Evolutionary conservation across 441 rosid genomes (phyloP), one percentile per base, ranked within the genome.

Genomic region (Erodium moschatum): DNA sequence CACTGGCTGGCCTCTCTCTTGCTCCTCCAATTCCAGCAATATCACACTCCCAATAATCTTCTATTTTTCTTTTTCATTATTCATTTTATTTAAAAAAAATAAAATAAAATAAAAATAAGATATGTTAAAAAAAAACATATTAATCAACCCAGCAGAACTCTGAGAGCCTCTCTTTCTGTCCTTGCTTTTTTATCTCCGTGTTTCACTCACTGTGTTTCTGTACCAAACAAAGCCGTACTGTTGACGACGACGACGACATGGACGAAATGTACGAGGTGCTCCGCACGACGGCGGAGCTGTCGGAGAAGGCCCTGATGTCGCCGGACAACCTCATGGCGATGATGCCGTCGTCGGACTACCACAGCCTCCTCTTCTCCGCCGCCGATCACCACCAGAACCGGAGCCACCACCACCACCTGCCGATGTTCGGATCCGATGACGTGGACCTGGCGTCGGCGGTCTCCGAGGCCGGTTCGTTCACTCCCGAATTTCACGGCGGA

Each of bases 261-360:
- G 97, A 92, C 68, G 86, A 83, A 80, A 79, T 85, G 85, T 92
- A 83, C 66, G 91, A 92, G 62, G 60, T 52, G 60, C 80, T 80
- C 65, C 87, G 83, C 68, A 74, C 89, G 9, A 21, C 82, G 63
- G 85, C 73, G 62, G 96, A 84, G 4, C 86, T 83, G 68, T 72
- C 85, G 5, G 96, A 89, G 46, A 80, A 77, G 72, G 67, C 88
- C 7, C 71, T 85, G 82, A 66, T 87, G 81, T 85, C 90, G 3
- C 98, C 89, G 75, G 97, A 92, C 48, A 79, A 75, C 76, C 82
- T 86, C 48, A 75, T 92, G 69, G 74, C 86, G 16, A 52, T 52
- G 60, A n/a, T 52, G 60, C 60, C 60, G 60, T 84, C 85, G 4
- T 72, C 81, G 2, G 61, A 54, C n/a, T 54, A 54, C 61, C 61